These are phyloP conservation scores for Blumeriella jaapii DNA, from an alignment of 2,329 filamentous ascomycete species.

Conservation along the genomic window DNA sequence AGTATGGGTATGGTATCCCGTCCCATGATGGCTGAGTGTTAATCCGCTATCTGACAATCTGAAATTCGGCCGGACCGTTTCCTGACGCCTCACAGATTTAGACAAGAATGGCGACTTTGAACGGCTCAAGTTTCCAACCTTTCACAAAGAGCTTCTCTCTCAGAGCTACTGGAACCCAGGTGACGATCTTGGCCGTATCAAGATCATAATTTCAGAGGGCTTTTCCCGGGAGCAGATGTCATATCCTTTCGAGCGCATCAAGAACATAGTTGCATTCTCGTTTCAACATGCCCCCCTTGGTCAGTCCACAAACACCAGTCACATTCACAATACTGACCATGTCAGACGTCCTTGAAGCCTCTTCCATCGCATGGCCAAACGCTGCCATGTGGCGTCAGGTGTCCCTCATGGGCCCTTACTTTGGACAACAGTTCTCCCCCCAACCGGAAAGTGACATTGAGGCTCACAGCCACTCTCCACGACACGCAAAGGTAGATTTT, in stretches of 20 bases:
- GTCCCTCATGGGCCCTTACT: constrained; percentile 28
- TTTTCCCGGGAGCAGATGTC: constrained; percentile 41
- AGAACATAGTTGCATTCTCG: constrained; percentile 66
- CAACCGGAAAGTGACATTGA: constrained; percentile 36
- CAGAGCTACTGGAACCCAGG: constrained; percentile 61
- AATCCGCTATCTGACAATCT: too few species aligned
- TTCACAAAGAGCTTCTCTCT: constrained; percentile 56
- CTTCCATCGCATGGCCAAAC: constrained; percentile 72
- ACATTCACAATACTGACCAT: neutral
- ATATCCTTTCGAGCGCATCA: constrained; percentile 51
- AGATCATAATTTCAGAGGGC: constrained; percentile 64
- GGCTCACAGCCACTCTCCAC: constrained; percentile 53
- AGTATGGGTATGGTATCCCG: constrained; percentile 30
- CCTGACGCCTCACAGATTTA: constrained; percentile 19
- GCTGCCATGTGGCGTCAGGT: constrained; percentile 52
- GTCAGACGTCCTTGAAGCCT: constrained; percentile 61
- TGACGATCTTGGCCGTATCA: constrained; percentile 64
- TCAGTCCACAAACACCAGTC: too few species aligned
- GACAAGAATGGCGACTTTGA: constrained; percentile 40
- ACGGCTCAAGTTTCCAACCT: constrained; percentile 59
- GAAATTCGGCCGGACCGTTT: too few species aligned
- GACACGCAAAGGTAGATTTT: too few species aligned
- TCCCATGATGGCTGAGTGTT: neutral
- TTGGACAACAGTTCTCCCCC: constrained; percentile 21
- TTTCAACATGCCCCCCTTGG: constrained; percentile 76